Percentiles rank a stretch among this genome's conserved stretches.
Conservation (phyloP, 345 rosid species). For the Euphorbia tirucalli region DNA sequence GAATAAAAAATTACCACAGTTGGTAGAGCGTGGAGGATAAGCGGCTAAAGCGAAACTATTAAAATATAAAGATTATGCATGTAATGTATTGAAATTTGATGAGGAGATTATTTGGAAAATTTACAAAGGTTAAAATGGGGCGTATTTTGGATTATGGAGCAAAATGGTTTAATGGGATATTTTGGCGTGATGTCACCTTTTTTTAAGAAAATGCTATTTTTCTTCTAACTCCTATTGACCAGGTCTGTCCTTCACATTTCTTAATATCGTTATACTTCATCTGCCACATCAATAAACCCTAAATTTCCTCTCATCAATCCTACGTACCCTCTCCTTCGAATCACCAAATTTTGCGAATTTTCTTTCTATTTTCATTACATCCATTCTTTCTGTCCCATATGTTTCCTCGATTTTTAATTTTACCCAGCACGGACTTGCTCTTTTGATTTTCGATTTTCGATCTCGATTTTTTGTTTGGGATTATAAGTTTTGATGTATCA, state of each 20-base stretch:
- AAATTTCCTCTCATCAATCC: neutral
- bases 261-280: neutral
- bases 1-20: too few relatives aligned
- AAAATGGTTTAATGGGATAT: neutral
- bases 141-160: too few relatives aligned
- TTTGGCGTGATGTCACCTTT: neutral
- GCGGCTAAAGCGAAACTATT: too few relatives aligned
- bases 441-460: neutral
- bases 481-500: slow-evolving; percentile 22
- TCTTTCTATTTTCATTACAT: neutral
- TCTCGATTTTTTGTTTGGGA: neutral
- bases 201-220: slow-evolving; percentile 7
- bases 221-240: slow-evolving; percentile 3
- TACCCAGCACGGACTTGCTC: neutral
- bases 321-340: neutral
- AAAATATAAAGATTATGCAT: too few relatives aligned
- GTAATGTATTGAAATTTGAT: too few relatives aligned
- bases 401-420: slow-evolving; percentile 5
- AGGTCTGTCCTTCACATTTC: neutral
- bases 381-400: neutral
- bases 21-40: too few relatives aligned
- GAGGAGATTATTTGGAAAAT: too few relatives aligned
- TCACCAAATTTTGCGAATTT: neutral
- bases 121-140: too few relatives aligned
- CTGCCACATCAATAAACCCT: slow-evolving; percentile 13